Evolutionary conservation across 495 filamentous ascomycete species (phyloP).

Genomic region (Aspergillus hancockii): DNA sequence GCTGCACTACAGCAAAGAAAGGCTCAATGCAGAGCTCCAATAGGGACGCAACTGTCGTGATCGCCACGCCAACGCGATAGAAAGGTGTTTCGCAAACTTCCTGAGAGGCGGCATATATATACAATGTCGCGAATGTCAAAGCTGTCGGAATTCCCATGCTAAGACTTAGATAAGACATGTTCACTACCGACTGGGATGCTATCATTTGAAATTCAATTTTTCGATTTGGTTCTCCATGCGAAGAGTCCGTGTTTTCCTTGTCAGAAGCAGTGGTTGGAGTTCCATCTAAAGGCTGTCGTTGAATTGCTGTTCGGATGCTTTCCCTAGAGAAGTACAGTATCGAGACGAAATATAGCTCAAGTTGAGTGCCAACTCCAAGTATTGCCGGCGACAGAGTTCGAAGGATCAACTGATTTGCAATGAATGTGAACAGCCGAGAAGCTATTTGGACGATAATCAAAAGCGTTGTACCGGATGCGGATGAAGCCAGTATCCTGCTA

Average conservation of each 20-base stretch:
- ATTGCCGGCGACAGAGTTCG: slow-evolving; percentile 81
- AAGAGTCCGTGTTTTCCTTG: background rate
- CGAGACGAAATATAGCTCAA: slow-evolving; percentile 86
- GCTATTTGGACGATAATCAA: slow-evolving; percentile 83
- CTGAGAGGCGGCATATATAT: slow-evolving; percentile 56
- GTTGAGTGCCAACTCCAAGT: slow-evolving; percentile 80
- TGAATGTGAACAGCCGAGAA: slow-evolving; percentile 85
- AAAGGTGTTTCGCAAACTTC: slow-evolving; percentile 60
- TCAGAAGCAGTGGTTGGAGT: slow-evolving; percentile 11
- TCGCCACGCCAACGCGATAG: slow-evolving; percentile 59
- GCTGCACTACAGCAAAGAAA: slow-evolving; percentile 79
- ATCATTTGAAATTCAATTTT: slow-evolving; percentile 14
- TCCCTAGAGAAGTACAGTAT: slow-evolving; percentile 92
- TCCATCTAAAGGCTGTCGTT: slow-evolving; percentile 62
- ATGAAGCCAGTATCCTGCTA: slow-evolving; percentile 36
- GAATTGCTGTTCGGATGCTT: slow-evolving; percentile 79
- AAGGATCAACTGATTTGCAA: slow-evolving; percentile 84
- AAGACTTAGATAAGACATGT: slow-evolving; percentile 80
- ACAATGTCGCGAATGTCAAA: slow-evolving; percentile 60
- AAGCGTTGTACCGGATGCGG: slow-evolving; percentile 73
- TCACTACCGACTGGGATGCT: slow-evolving; percentile 72
- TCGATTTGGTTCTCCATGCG: background rate
- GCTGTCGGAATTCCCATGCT: slow-evolving; percentile 67
- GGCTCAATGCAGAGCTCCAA: slow-evolving; percentile 84
- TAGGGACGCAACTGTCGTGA: slow-evolving; percentile 75